A percentile compares a stretch with the other conserved stretches of the same genome.
Evolutionary conservation across 805 yeast species (phyloP).

Genomic region (Yamadazyma ubonensis): DNA sequence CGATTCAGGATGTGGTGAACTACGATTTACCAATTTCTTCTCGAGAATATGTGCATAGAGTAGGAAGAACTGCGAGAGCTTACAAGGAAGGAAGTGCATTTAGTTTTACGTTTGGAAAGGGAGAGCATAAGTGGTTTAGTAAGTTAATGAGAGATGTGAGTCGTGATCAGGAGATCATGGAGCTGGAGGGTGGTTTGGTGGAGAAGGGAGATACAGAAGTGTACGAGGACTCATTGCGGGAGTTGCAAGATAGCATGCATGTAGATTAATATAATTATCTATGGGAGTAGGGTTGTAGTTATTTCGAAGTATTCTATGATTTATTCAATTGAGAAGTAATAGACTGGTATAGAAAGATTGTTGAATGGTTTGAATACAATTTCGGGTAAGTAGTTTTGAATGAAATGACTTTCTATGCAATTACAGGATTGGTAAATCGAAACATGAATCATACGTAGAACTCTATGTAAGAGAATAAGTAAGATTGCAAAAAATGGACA

Average conservation of each 20-base stretch:
- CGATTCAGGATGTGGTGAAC: constrained; percentile 74
- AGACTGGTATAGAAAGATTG: too few relatives aligned
- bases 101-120: constrained; percentile 70
- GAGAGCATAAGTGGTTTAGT: constrained; percentile 68
- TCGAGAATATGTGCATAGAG: constrained; percentile 92
- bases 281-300: too few relatives aligned
- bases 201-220: constrained; percentile 23
- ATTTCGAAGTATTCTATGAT: too few relatives aligned
- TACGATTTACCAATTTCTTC: constrained; percentile 88
- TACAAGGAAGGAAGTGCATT: constrained; percentile 72
- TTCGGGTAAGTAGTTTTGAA: too few relatives aligned
- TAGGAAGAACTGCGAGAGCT: constrained; percentile 98
- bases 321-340: too few relatives aligned
- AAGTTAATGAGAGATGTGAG: constrained; percentile 52
- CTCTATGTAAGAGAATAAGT: too few relatives aligned
- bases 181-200: constrained; percentile 20
- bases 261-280: neutral
- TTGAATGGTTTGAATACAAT: too few relatives aligned
- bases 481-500: too few relatives aligned
- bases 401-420: too few relatives aligned
- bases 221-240: constrained; percentile 12
- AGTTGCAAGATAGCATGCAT: constrained; percentile 6
- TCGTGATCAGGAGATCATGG: constrained; percentile 22
- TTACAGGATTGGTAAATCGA: too few relatives aligned
- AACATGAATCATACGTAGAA: neutral